These are phyloP conservation scores for Cladosporium sp. DNA, from an alignment of 2,329 filamentous ascomycete species.

Conservation along the genomic window DNA sequence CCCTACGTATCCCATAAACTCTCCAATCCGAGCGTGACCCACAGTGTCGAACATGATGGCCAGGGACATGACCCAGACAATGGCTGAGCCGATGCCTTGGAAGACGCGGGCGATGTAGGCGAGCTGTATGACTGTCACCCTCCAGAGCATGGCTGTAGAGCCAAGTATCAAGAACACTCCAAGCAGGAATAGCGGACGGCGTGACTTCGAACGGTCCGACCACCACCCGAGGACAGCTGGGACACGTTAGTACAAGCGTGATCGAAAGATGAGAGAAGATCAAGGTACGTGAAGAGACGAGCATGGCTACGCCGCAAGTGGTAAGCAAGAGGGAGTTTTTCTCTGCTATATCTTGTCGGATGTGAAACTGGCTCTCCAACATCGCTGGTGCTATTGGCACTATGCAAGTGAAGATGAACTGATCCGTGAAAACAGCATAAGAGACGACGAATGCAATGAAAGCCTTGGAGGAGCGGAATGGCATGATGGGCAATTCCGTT, in stretches of 20 bases:
- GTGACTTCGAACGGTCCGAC: constrained; percentile 55
- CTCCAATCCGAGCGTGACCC: constrained; percentile 52
- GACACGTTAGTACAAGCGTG: background rate
- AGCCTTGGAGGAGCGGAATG: constrained; percentile 16
- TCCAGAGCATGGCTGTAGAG: constrained; percentile 57
- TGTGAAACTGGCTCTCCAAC: constrained; percentile 12
- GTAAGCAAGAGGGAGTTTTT: constrained; percentile 65
- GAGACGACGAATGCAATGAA: constrained; percentile 20
- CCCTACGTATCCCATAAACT: constrained; percentile 60
- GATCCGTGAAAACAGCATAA: constrained; percentile 22
- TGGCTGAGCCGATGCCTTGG: constrained; percentile 59
- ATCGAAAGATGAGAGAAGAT: background rate
- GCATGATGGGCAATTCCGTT: background rate
- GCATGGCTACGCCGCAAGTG: constrained; percentile 60
- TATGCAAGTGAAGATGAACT: constrained; percentile 21
- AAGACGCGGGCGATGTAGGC: constrained; percentile 57
- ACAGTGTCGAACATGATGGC: constrained; percentile 66
- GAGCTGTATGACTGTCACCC: constrained; percentile 55
- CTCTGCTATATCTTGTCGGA: constrained; percentile 44
- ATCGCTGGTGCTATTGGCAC: constrained; percentile 18
- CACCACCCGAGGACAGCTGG: constrained; percentile 39
- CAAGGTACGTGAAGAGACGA: constrained; percentile 42
- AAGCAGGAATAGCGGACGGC: constrained; percentile 55
- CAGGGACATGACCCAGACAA: constrained; percentile 68
- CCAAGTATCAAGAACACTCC: constrained; percentile 56